Evolutionary conservation across 2,329 filamentous ascomycete genomes (phyloP).

Genomic region (Microcyclosporella mali): DNA sequence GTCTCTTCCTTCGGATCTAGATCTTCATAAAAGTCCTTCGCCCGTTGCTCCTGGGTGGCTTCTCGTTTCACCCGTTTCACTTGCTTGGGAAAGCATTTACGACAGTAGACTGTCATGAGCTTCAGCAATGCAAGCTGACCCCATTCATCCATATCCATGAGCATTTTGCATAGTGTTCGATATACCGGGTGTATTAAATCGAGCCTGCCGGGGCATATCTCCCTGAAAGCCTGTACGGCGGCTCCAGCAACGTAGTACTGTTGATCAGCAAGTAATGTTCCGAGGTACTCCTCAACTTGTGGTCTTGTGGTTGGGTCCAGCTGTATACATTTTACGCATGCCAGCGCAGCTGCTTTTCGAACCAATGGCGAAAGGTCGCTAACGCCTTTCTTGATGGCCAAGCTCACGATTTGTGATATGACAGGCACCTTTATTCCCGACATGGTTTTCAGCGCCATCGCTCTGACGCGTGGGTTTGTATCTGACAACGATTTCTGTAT

Average conservation of each 20-base stretch:
- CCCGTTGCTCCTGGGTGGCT: constrained; percentile 36
- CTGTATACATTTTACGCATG: constrained; percentile 92
- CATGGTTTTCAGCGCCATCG: constrained; percentile 92
- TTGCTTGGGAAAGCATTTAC: constrained; percentile 76
- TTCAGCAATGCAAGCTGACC: constrained; percentile 78
- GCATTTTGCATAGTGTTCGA: constrained; percentile 72
- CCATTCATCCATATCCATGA: constrained; percentile 99
- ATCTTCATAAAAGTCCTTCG: constrained; percentile 72
- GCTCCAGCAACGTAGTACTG: constrained; percentile 97
- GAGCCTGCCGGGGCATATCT: constrained; percentile 79
- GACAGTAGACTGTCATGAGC: constrained; percentile 76
- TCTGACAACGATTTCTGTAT: constrained; percentile 97
- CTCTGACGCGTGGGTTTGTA: constrained; percentile 80
- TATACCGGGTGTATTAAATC: constrained; percentile 91
- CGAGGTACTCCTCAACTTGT: constrained; percentile 76
- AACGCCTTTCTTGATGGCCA: constrained; percentile 90
- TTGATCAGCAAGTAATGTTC: constrained; percentile 73
- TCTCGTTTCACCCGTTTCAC: constrained; percentile 52
- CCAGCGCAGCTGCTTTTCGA: constrained; percentile 82
- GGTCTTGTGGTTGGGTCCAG: constrained; percentile 81
- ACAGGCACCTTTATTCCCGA: constrained; percentile 94
- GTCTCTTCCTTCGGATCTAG: constrained; percentile 41
- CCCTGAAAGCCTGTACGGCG: constrained; percentile 80
- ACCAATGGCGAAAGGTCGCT: constrained; percentile 94
- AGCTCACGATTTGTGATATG: constrained; percentile 92